Evolutionary conservation across 805 yeast genomes (phyloP).

Genomic region (Pichia nanzhaoensis): DNA sequence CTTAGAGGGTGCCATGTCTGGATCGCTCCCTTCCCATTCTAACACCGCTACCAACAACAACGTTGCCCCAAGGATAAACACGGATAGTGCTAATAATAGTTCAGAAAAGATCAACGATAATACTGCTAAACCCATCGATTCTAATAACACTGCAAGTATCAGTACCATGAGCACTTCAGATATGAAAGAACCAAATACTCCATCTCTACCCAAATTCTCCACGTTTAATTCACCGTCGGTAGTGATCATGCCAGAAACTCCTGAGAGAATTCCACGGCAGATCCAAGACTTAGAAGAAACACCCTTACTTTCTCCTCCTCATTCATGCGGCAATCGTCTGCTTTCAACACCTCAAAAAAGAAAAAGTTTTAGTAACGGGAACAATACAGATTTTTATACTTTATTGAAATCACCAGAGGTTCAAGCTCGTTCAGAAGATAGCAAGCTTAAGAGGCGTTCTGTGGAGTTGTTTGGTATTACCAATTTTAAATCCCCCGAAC

Average conservation of each 20-base stretch:
- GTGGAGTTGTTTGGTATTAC: conserved; percentile 28
- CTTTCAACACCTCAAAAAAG: conserved; percentile 28
- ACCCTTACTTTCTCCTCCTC: conserved; percentile 31
- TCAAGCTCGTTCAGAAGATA: conserved; percentile 5
- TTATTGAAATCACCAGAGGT: conserved; percentile 32
- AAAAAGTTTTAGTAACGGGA: conserved; percentile 8
- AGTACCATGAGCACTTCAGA: background rate
- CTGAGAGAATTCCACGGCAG: conserved; percentile 13
- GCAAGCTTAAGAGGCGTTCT: conserved; percentile 26
- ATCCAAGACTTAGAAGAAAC: conserved; percentile 22
- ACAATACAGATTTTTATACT: conserved; percentile 30
- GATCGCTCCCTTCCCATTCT: background rate
- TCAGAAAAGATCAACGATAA: background rate
- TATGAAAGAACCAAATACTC: conserved; percentile 22
- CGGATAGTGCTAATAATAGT: background rate
- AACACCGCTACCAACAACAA: background rate
- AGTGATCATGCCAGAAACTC: conserved; percentile 25
- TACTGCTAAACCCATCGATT: no score
- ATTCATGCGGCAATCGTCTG: conserved; percentile 4
- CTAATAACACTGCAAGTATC: background rate
- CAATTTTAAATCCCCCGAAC: conserved; percentile 22
- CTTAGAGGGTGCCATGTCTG: no score
- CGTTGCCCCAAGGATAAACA: no score
- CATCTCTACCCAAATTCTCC: conserved; percentile 20
- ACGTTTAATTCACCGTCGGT: conserved; percentile 22